Conservation (phyloP, 345 rosid species). For the Rhizophora mangle region DNA sequence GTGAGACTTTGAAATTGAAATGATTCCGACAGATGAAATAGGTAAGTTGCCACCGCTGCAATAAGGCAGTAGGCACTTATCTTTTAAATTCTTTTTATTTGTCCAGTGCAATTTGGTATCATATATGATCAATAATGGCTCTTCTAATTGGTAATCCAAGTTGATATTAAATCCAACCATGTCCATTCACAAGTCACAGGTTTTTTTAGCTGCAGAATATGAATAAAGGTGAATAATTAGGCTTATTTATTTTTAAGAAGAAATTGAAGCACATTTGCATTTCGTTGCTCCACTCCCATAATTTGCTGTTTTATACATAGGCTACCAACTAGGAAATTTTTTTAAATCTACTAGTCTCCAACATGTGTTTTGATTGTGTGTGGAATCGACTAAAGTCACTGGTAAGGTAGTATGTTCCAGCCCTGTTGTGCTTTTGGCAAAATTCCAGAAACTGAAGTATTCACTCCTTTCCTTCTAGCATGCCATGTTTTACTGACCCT, state of each 20-base stretch:
- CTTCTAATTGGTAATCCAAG: background rate
- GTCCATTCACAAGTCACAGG: background rate
- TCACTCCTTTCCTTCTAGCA: background rate
- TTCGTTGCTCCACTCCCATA: too few species aligned
- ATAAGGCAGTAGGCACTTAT: too few species aligned
- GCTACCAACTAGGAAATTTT: too few species aligned
- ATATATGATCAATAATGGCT: background rate
- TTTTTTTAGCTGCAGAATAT: background rate
- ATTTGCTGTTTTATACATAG: too few species aligned
- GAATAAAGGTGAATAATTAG: background rate
- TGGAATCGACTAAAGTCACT: too few species aligned
- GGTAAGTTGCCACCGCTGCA: background rate
- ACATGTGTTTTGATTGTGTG: background rate
- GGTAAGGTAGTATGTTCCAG: too few species aligned
- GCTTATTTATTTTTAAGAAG: background rate
- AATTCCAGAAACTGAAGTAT: too few species aligned
- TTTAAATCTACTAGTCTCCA: background rate
- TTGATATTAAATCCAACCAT: background rate
- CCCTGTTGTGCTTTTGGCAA: too few species aligned
- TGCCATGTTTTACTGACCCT: background rate
- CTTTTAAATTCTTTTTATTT: background rate
- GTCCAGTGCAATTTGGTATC: background rate
- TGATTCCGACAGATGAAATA: too few species aligned
- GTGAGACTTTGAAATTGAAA: too few species aligned
- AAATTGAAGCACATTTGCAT: too few species aligned